A percentile compares a stretch with the other conserved stretches of the same genome.
phyloP scores from a whole-genome alignment of 306 rosid genomes.

The Elaeagnus macrophylla region DNA sequence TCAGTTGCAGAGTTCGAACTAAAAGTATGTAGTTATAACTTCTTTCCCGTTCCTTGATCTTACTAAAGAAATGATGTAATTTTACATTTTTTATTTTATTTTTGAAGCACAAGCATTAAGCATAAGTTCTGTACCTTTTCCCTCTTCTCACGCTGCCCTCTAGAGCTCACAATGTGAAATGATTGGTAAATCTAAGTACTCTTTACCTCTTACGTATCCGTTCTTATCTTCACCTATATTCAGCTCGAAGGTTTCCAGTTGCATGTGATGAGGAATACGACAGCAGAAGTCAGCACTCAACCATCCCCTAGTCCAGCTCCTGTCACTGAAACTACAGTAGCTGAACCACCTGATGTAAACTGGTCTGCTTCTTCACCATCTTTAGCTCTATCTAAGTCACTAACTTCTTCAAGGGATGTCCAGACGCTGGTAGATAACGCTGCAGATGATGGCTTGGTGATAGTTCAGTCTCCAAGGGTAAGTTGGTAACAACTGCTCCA shows the following conservation, averaged over 20 bases:
- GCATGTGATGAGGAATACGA: slow-evolving; percentile 44
- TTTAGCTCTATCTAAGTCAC: slow-evolving; percentile 41
- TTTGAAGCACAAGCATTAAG: neutral
- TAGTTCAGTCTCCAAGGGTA: slow-evolving; percentile 75
- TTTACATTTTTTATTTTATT: slow-evolving; percentile 14
- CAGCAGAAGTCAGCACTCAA: slow-evolving; percentile 20
- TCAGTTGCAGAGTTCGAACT: slow-evolving; percentile 61
- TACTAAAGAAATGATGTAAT: neutral
- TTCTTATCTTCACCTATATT: slow-evolving; percentile 16
- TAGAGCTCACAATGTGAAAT: neutral
- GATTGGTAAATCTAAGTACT: slow-evolving; percentile 7
- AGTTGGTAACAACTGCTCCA: slow-evolving; percentile 4
- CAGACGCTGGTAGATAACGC: slow-evolving; percentile 56
- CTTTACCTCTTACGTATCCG: slow-evolving; percentile 10
- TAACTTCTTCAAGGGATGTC: slow-evolving; percentile 31
- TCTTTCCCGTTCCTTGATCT: neutral
- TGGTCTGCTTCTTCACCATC: slow-evolving; percentile 45
- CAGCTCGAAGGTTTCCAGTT: slow-evolving; percentile 73
- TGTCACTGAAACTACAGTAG: slow-evolving; percentile 20
- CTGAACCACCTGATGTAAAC: slow-evolving; percentile 35
- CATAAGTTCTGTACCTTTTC: neutral
- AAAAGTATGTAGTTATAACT: slow-evolving; percentile 42
- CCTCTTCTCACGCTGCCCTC: neutral
- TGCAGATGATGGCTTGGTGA: slow-evolving; percentile 72
- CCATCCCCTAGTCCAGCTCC: slow-evolving; percentile 37